Conservation (phyloP, 2,329 filamentous ascomycete species). For the Cadophora malorum region DNA sequence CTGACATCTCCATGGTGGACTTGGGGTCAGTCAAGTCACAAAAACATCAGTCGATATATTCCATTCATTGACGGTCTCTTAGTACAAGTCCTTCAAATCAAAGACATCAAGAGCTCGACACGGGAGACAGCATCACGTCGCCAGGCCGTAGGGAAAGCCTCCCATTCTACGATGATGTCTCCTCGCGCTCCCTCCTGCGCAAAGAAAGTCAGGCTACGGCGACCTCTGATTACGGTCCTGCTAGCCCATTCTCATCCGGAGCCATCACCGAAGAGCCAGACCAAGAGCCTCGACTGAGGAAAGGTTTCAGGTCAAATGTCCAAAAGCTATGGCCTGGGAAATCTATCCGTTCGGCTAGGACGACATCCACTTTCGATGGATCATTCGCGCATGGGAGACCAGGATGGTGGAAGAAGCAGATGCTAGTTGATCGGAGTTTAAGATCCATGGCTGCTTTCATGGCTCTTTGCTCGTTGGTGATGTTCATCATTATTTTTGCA, state of each 20-base stretch:
- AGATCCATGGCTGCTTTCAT: slow-evolving; percentile 35
- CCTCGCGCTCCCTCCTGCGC: slow-evolving; percentile 22
- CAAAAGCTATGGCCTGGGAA: slow-evolving; percentile 7
- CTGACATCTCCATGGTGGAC: slow-evolving; percentile 28
- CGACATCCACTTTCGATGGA: slow-evolving; percentile 33
- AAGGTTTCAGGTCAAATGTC: slow-evolving; percentile 14
- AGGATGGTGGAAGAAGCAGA: slow-evolving; percentile 37
- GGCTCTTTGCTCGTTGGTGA: slow-evolving; percentile 30
- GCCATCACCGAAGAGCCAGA: not conserved
- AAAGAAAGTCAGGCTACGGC: slow-evolving; percentile 14
- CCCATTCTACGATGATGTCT: slow-evolving; percentile 19
- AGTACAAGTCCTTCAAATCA: not conserved
- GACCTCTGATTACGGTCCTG: not conserved
- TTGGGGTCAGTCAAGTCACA: slow-evolving; percentile 19
- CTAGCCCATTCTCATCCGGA: not conserved
- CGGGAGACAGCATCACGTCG: not conserved
- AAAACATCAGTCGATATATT: not conserved
- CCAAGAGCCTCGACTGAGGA: slow-evolving; percentile 17
- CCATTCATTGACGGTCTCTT: not conserved
- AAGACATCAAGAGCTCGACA: not conserved
- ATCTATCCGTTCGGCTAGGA: not conserved
- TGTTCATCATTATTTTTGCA: slow-evolving; percentile 31
- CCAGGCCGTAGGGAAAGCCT: not conserved
- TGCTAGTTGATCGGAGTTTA: slow-evolving; percentile 36
- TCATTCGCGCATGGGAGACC: slow-evolving; percentile 35